Conservation (phyloP, 331 rosid genomes). For the Rosa hybrid region DNA sequence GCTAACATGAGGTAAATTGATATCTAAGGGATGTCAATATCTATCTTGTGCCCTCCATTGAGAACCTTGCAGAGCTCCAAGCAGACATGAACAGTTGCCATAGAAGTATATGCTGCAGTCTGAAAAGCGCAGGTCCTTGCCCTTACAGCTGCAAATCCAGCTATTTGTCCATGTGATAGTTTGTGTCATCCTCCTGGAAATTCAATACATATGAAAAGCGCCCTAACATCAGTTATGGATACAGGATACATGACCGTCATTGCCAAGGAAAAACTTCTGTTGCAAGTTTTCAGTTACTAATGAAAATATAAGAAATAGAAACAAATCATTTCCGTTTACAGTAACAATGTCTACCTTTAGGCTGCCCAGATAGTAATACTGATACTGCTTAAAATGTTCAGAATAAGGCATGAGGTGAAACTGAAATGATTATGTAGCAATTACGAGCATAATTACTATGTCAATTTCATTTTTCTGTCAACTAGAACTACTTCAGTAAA, state of each 20-base stretch:
- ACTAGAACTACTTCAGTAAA: too few relatives aligned
- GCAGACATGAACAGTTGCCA: conserved; percentile 31
- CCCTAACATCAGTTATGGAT: background rate
- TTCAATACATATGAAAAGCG: background rate
- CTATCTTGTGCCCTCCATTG: conserved; percentile 28
- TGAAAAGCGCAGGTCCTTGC: conserved; percentile 32
- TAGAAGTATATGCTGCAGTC: conserved; percentile 33
- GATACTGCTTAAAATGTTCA: background rate
- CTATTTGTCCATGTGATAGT: conserved; percentile 31
- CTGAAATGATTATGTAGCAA: background rate
- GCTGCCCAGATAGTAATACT: background rate
- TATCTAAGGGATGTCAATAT: conserved; percentile 25
- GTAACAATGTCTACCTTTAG: background rate
- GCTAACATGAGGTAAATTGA: conserved; percentile 30
- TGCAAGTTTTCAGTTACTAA: background rate
- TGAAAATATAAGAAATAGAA: too few relatives aligned
- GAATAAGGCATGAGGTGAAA: background rate
- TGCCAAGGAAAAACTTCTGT: background rate
- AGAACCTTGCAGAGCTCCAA: conserved; percentile 32
- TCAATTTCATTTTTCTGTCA: background rate
- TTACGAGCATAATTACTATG: background rate
- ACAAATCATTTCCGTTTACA: too few relatives aligned
- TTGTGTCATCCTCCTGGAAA: conserved; percentile 36
- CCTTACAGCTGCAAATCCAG: conserved; percentile 36
- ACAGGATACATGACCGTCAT: background rate